Evolutionary conservation across 768 basidiomycete species (phyloP).

Genomic region (Pleurotus tuber-regium): DNA sequence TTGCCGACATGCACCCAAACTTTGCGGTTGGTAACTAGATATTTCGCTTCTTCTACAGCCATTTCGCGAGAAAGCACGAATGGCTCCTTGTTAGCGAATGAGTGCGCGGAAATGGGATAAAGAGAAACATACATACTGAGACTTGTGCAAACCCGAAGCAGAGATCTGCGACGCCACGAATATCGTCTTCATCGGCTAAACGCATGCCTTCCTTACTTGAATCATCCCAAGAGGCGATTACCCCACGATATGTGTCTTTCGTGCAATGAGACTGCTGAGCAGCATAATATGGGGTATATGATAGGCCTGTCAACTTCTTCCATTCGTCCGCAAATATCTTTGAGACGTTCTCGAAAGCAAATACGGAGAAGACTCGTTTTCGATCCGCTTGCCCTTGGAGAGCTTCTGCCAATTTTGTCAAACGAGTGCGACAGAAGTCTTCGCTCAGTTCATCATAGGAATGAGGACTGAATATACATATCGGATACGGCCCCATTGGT

Average conservation of each 20-base stretch:
- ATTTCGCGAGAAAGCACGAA: slow-evolving; percentile 32
- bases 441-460: slow-evolving; percentile 28
- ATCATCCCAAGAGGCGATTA: slow-evolving; percentile 23
- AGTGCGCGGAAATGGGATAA: not conserved
- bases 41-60: slow-evolving; percentile 39
- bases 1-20: slow-evolving; percentile 45
- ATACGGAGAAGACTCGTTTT: slow-evolving; percentile 47
- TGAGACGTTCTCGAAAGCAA: slow-evolving; percentile 37
- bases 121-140: slow-evolving; percentile 26
- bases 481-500: slow-evolving; percentile 42
- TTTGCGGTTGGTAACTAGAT: slow-evolving; percentile 34
- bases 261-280: slow-evolving; percentile 45
- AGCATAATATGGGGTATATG: slow-evolving; percentile 39
- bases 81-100: slow-evolving; percentile 27
- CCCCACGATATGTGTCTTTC: slow-evolving; percentile 21
- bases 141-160: slow-evolving; percentile 43
- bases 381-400: slow-evolving; percentile 28
- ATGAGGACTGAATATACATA: slow-evolving; percentile 45
- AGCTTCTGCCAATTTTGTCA: slow-evolving; percentile 30
- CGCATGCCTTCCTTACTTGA: slow-evolving; percentile 10
- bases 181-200: slow-evolving; percentile 12
- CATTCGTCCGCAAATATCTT: slow-evolving; percentile 36
- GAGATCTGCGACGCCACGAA: slow-evolving; percentile 27
- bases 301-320: slow-evolving; percentile 27
- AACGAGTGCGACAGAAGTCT: slow-evolving; percentile 24